phyloP scores from a whole-genome alignment of 164 flowering plant genomes.

The Sedum album region DNA sequence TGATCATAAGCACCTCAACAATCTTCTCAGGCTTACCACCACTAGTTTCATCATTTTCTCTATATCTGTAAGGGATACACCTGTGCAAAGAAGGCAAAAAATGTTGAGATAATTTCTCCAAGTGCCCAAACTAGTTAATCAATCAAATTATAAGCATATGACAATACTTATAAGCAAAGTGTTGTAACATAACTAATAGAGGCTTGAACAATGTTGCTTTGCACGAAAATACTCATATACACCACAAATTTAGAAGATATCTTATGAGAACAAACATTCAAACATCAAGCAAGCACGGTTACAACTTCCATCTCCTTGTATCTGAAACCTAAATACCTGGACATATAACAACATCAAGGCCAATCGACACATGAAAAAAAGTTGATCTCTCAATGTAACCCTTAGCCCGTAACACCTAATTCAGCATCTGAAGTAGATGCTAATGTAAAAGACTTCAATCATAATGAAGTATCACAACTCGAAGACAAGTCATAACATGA shows the following conservation, averaged over 20 bases:
- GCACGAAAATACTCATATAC: neutral
- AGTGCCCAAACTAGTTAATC: neutral
- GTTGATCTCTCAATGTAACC: too few relatives aligned
- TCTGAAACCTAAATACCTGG: too few relatives aligned
- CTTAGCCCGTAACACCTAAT: too few relatives aligned
- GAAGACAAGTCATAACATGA: too few relatives aligned
- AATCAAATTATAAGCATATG: neutral
- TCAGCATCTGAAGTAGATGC: too few relatives aligned
- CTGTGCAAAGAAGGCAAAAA: neutral
- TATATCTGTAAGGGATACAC: constrained; percentile 7
- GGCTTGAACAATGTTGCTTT: neutral
- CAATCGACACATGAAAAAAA: too few relatives aligned
- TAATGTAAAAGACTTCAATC: too few relatives aligned
- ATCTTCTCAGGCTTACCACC: neutral
- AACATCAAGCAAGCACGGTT: neutral
- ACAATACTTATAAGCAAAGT: neutral
- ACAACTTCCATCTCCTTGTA: too few relatives aligned
- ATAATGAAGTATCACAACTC: too few relatives aligned
- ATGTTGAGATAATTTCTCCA: neutral
- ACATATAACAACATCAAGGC: too few relatives aligned
- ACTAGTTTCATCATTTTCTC: neutral
- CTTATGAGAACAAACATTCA: neutral
- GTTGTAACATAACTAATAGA: neutral
- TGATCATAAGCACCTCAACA: constrained; percentile 9
- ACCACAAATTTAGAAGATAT: neutral